Conservation (phyloP, 768 basidiomycete species). For the Cystobasidium tubakii region DNA sequence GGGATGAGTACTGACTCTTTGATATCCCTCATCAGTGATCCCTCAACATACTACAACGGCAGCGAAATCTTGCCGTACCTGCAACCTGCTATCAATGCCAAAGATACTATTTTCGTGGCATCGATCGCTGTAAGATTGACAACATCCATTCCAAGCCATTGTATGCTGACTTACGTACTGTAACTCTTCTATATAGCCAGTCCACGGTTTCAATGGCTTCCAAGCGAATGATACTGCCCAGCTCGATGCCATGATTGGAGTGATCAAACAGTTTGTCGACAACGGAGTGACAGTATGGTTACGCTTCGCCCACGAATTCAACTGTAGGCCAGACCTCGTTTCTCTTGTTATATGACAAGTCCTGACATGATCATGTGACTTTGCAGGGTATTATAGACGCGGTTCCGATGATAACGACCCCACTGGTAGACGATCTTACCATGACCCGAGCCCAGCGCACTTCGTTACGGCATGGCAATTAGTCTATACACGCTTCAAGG, state of each 20-base stretch:
- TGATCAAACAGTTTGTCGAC: constrained; percentile 21
- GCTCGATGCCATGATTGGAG: constrained; percentile 23
- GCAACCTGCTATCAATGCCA: constrained; percentile 1
- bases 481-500: constrained; percentile 18
- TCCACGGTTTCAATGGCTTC: constrained; percentile 31
- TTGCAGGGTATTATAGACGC: background rate
- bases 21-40: background rate
- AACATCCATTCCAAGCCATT: background rate
- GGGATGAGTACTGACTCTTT: background rate
- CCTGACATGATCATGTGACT: background rate
- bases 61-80: constrained; percentile 14
- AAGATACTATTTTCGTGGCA: constrained; percentile 24
- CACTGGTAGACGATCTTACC: constrained; percentile 2
- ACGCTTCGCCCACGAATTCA: constrained; percentile 8
- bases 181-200: background rate
- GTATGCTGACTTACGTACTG: background rate
- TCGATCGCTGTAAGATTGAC: constrained; percentile 5
- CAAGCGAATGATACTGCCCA: constrained; percentile 19
- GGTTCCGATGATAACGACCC: constrained; percentile 25
- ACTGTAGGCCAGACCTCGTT: background rate
- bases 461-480: constrained; percentile 28
- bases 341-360: background rate
- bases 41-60: constrained; percentile 31
- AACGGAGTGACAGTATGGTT: constrained; percentile 32
- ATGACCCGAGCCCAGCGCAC: constrained; percentile 16